Evolutionary conservation across 306 rosid species (phyloP), one percentile per base, ranked within the genome.

Genomic region (Biancaea sappan): DNA sequence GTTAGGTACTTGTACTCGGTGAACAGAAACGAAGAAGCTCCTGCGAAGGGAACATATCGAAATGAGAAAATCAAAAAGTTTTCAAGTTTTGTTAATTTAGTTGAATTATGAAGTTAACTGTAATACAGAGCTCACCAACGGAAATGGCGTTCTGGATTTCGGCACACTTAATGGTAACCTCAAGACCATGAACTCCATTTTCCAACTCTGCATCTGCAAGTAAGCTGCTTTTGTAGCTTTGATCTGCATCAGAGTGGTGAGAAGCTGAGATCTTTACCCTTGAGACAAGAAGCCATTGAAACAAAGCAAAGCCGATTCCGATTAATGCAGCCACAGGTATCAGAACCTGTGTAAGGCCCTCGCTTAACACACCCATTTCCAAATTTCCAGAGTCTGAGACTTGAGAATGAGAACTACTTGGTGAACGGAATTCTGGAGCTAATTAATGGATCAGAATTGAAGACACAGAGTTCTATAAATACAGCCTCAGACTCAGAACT

Each of bases 121-220:
- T 11, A 24, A 34, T 48, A 28, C 50, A 47, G 48, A 53, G 28
- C 81, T 81, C 56, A 81, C 96, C 93, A 68, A 86, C 87, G 74
- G 90, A 83, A 65, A 85, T 86, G 67, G 90, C 90, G 65, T 86
- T 79, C 82, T 88, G 91, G 47, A 85, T 88, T 76, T 91, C 91
- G 46, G 89, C 90, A 81, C 82, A 82, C 81, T 85, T 91, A 35
- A 31, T 69, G 57, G 81, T 62, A 72, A 86, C 96, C 66, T 81
- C 85, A 32, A 59, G 61, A 52, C 63, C 54, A 44, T 74, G 69
- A 80, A 78, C 78, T 71, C 90, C 92, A 78, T 84, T 84, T 64
- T 80, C 93, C 57, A 53, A 51, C 31, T 79, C 76, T 34, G 74
- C 84, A 81, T 73, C 83, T 34, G 61, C 81, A 73, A 91, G 60